Conservation (phyloP, 2,329 filamentous ascomycete species). For the Fusarium virguliforme region DNA sequence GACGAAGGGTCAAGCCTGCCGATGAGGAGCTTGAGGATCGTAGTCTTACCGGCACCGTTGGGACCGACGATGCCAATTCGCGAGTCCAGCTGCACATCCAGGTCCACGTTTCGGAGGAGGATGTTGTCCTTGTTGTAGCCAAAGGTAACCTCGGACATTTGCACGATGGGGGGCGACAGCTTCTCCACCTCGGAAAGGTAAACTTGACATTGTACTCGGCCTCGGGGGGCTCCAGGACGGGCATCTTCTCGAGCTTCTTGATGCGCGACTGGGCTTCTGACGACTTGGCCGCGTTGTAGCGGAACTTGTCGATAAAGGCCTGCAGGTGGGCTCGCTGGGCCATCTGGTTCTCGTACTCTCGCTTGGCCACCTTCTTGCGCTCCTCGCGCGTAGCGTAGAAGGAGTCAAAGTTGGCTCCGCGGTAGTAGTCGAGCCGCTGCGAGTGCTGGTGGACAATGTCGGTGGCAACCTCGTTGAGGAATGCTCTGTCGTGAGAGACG, state of each 20-base stretch:
- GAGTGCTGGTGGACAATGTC: conserved; percentile 99
- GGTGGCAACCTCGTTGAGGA: conserved; percentile 98
- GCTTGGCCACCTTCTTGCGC: conserved; percentile 94
- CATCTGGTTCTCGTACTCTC: conserved; percentile 99
- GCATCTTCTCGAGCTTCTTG: conserved; percentile 99
- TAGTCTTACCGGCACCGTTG: conserved; percentile 99
- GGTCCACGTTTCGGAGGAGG: conserved; percentile 87
- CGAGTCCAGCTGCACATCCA: conserved; percentile 97
- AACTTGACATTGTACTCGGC: conserved; percentile 97
- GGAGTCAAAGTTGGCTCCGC: conserved; percentile 95
- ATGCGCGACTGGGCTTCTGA: conserved; percentile 98
- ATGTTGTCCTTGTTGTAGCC: conserved; percentile 87
- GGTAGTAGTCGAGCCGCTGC: conserved; percentile 97
- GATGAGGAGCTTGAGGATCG: conserved; percentile 96
- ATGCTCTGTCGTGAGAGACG: conserved; percentile 98
- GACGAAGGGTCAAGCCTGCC: conserved; percentile 83
- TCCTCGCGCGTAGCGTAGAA: conserved; percentile 99
- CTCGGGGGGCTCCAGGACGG: conserved; percentile 90
- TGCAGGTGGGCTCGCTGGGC: conserved; percentile 92
- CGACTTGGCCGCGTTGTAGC: conserved; percentile 98
- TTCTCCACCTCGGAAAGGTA: conserved; percentile 97
- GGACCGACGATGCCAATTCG: conserved; percentile 99
- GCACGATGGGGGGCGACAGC: conserved; percentile 95
- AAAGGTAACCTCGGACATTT: conserved; percentile 94
- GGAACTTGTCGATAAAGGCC: conserved; percentile 99